These are phyloP conservation scores for Astragalus glycyphyllos DNA, from an alignment of 306 rosid genomes.

Conservation along the genomic window DNA sequence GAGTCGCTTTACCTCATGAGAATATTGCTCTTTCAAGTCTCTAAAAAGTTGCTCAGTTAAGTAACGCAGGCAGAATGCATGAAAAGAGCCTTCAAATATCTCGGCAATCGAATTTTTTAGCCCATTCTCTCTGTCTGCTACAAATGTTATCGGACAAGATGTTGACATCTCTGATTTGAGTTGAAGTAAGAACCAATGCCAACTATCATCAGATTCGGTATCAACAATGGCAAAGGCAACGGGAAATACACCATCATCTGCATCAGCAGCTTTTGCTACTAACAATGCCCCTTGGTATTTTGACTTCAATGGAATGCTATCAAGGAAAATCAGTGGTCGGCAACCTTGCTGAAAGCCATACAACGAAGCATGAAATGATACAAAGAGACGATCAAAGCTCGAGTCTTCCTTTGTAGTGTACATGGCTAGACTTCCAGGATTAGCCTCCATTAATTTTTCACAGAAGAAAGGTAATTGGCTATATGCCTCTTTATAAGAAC, in stretches of 20 bases:
- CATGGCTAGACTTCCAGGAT: conserved; percentile 87
- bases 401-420: conserved; percentile 94
- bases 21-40: conserved; percentile 90
- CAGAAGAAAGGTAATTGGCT: conserved; percentile 83
- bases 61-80: conserved; percentile 83
- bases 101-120: conserved; percentile 74
- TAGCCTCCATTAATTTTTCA: conserved; percentile 88
- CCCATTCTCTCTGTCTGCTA: conserved; percentile 88
- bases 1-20: conserved; percentile 94
- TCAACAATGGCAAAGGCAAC: conserved; percentile 93
- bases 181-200: conserved; percentile 92
- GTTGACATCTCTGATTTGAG: conserved; percentile 78
- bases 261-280: conserved; percentile 94
- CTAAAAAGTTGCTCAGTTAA: conserved; percentile 85
- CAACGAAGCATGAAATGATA: conserved; percentile 86
- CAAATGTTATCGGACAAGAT: conserved; percentile 80
- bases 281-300: conserved; percentile 93
- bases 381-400: conserved; percentile 91
- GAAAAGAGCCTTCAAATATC: conserved; percentile 77
- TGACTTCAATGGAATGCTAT: conserved; percentile 78
- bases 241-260: conserved; percentile 85
- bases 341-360: conserved; percentile 96
- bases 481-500: conserved; percentile 94
- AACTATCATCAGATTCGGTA: conserved; percentile 87
- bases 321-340: conserved; percentile 90